These are phyloP conservation scores for Vitis hybrid DNA, from an alignment of 177 flowering plant genomes.

Conservation along the genomic window DNA sequence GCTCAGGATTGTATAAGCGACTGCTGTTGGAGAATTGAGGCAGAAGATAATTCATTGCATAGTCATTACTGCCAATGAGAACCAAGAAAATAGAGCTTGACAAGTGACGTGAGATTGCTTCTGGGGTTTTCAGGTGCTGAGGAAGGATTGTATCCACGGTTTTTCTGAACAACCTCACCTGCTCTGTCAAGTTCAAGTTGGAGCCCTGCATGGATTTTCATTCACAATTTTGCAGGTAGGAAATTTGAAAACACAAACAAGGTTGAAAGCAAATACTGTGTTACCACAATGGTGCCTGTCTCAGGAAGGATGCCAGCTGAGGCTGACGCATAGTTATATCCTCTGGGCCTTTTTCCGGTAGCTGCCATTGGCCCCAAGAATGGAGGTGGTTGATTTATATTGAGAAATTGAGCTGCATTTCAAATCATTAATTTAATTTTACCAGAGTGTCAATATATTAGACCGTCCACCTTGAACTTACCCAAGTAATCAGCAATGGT, in stretches of 20 bases:
- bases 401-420: neutral
- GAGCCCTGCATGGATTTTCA: neutral
- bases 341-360: neutral
- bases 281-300: neutral
- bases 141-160: neutral
- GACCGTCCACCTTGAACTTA: neutral
- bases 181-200: conserved; percentile 1
- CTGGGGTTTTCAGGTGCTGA: neutral
- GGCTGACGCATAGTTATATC: conserved; percentile 1
- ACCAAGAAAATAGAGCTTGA: neutral
- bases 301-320: conserved; percentile 6
- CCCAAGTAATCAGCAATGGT: conserved; percentile 1
- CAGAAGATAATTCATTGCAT: neutral
- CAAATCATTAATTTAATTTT: no score
- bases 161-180: neutral
- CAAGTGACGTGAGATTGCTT: neutral
- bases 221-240: neutral
- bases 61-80: neutral
- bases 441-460: no score
- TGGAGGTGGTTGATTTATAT: neutral
- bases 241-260: neutral
- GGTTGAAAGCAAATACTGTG: neutral
- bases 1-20: neutral
- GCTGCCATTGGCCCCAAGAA: neutral
- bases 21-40: neutral